Conservation (phyloP, 768 basidiomycete genomes). For the Boletus pseudo-olivaceus region DNA sequence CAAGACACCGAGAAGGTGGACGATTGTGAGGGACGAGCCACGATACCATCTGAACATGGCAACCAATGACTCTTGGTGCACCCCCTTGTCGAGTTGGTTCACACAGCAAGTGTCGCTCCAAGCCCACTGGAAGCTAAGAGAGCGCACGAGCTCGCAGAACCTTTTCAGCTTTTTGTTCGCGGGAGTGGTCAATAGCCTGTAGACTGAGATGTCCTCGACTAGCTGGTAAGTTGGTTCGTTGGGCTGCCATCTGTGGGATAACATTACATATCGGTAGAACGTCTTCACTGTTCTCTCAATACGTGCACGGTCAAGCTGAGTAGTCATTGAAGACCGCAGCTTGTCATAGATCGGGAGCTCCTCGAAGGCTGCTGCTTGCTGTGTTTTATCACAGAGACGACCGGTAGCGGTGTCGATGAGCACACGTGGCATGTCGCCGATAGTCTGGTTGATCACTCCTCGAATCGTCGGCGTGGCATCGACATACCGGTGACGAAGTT, state of each 20-base stretch:
- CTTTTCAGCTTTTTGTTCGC: background rate
- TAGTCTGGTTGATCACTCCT: background rate
- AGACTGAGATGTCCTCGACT: background rate
- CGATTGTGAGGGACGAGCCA: background rate
- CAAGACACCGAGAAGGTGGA: conserved; percentile 3
- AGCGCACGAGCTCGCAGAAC: background rate
- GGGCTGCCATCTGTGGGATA: conserved; percentile 1
- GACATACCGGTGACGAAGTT: background rate
- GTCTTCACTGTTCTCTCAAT: background rate
- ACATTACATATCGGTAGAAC: conserved; percentile 6
- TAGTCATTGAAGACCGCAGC: conserved; percentile 3
- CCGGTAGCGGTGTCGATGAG: conserved; percentile 7
- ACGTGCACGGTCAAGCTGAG: background rate
- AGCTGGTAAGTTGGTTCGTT: background rate
- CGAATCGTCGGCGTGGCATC: background rate
- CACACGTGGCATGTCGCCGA: background rate
- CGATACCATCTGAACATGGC: conserved; percentile 15
- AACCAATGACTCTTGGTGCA: conserved; percentile 2
- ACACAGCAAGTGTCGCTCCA: conserved; percentile 13
- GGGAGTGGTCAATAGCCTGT: background rate
- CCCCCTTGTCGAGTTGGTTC: background rate
- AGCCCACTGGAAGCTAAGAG: background rate
- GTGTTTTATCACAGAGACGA: background rate
- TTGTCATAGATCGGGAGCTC: background rate
- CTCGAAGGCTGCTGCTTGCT: conserved; percentile 5